Conservation (phyloP, 352 stramenopile species). For the Globisporangium okanoganense region DNA sequence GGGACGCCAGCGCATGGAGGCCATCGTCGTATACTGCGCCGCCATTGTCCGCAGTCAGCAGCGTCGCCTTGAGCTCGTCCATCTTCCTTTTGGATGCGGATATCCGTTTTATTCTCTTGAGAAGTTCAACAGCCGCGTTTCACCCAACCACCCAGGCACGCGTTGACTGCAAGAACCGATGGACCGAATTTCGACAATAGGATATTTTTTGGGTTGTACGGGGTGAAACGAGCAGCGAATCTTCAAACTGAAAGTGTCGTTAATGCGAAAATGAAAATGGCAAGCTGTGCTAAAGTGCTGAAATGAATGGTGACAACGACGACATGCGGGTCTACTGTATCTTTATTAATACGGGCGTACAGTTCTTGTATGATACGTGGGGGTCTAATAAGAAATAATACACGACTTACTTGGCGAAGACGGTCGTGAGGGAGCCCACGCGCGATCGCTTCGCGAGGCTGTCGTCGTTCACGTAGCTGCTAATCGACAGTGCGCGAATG, state of each 20-base stretch:
- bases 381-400: conserved; percentile 11
- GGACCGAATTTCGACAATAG: background rate
- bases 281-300: background rate
- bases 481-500: conserved; percentile 70
- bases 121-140: background rate
- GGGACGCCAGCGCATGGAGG: background rate
- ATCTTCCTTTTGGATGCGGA: conserved; percentile 16
- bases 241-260: background rate
- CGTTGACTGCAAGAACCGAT: background rate
- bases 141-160: background rate
- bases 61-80: conserved; percentile 44
- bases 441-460: conserved; percentile 56
- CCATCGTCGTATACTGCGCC: conserved; percentile 2
- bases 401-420: conserved; percentile 13
- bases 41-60: conserved; percentile 21
- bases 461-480: conserved; percentile 42
- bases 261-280: background rate
- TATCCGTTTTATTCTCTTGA: background rate
- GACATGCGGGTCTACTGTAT: background rate
- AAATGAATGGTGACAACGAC: background rate
- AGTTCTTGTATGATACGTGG: conserved; percentile 5
- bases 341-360: background rate
- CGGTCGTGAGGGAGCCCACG: conserved; percentile 50
- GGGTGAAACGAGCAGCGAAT: background rate
- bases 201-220: too few species aligned